A percentile compares a stretch with the other conserved stretches of the same genome.
Conservation (phyloP, 352 stramenopile species). For the Globisporangium canariense region DNA sequence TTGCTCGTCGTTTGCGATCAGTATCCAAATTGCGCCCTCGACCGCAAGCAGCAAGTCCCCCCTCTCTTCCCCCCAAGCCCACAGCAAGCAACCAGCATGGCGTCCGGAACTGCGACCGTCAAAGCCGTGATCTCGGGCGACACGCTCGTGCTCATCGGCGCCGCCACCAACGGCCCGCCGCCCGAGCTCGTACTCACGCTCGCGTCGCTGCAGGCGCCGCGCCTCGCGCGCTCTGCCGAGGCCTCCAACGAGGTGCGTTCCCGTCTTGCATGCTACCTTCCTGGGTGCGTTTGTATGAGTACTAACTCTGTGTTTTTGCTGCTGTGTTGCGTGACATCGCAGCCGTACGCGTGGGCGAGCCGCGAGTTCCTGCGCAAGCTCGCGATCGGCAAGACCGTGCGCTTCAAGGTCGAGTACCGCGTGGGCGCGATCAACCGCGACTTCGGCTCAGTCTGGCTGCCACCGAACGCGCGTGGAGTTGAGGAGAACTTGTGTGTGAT, state of each 20-base stretch:
- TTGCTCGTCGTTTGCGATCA: not conserved
- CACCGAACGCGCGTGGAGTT: constrained; percentile 48
- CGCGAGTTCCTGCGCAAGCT: constrained; percentile 96
- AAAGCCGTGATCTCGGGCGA: constrained; percentile 98
- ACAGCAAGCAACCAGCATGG: constrained; percentile 33
- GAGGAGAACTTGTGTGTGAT: constrained; percentile 86
- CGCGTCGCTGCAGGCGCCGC: constrained; percentile 92
- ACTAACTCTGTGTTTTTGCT: not conserved
- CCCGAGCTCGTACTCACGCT: constrained; percentile 97
- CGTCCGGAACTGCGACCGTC: constrained; percentile 89
- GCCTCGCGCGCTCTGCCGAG: constrained; percentile 74
- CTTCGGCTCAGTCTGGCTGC: constrained; percentile 81
- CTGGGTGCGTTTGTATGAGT: not conserved
- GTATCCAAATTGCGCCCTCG: constrained; percentile 7
- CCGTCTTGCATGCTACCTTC: not conserved
- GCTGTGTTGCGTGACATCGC: constrained; percentile 24
- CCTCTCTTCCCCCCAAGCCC: not conserved
- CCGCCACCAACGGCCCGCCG: constrained; percentile 74
- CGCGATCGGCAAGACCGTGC: constrained; percentile 94
- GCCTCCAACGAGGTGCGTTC: constrained; percentile 49
- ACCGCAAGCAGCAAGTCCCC: not conserved
- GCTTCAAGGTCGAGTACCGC: constrained; percentile 94
- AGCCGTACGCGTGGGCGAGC: constrained; percentile 94
- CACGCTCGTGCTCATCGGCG: constrained; percentile 95
- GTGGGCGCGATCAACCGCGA: constrained; percentile 77